Base-by-base conservation (phyloP, 805 yeast genomes). In the Wickerhamomyces hampshirensis region DNA sequence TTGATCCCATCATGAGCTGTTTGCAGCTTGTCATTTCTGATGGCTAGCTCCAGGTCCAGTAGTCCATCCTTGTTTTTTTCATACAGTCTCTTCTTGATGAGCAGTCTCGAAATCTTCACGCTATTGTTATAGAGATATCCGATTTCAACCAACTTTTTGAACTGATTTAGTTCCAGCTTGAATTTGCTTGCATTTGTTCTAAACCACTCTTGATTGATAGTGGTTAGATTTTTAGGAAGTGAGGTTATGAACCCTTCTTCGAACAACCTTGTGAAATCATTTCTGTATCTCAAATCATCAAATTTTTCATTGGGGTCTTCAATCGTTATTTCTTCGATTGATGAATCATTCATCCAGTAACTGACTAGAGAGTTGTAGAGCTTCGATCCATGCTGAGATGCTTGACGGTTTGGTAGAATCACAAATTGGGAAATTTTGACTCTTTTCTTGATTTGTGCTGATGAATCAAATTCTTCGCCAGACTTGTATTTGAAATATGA, bases 291-390 rank as follows among this genome's bases (percentile, higher is more conserved):
- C 47, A 93, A 65, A 53, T 85, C 94, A 54, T 93, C 98, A 61
- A 93, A 91, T 24, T 77, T 76, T 55, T 88, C 96, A 53, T 83
- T 84, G 3, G 98, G 98, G 56, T 93, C 98, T 56, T 93, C 98
- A 4, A 93, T 87, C 0, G 91, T 86, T 27, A 93, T 71, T 49
- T 89, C 95, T 23, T 63, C 60, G 17, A 88, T 75, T 2, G 52
- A 41, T 0, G 56, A 51, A 44, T 84, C 83, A 0, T 51, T 45
- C 4, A 66, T 47, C 84, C 95, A 87, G 30, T 56, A 43, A 2
- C 68, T 63, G 37, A 73, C 68, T 6, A 93, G 59, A 0, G 69
- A 42, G 9, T 66, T 60, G 56, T 91, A 91, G 19, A 91, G 59
- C 13, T 60, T 56, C 4, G 77, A 71, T 3, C 98, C 98, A 35